These are phyloP conservation scores for Choiromyces venosus DNA, from an alignment of 495 filamentous ascomycete genomes.

Conservation along the genomic window DNA sequence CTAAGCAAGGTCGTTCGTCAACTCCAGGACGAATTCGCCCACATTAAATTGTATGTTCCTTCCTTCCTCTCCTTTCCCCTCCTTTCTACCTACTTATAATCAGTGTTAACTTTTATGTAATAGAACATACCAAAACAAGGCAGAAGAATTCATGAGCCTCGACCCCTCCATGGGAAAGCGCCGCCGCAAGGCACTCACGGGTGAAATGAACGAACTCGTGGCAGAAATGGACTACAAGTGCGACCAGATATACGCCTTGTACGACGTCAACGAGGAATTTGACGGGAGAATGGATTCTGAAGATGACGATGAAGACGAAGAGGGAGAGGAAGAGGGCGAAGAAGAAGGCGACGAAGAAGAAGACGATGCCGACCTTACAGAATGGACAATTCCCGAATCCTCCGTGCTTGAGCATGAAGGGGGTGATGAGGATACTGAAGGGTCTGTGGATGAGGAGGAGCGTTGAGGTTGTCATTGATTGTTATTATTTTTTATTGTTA, in stretches of 20 bases:
- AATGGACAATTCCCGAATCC: conserved; percentile 35
- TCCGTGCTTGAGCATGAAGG: neutral
- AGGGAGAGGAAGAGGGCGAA: neutral
- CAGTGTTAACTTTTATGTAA: neutral
- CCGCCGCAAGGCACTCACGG: conserved; percentile 59
- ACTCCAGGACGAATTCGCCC: conserved; percentile 74
- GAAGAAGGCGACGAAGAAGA: conserved; percentile 15
- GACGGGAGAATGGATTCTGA: conserved; percentile 14
- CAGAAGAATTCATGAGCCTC: conserved; percentile 49
- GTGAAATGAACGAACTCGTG: conserved; percentile 59
- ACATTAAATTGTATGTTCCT: conserved; percentile 63
- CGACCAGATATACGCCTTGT: conserved; percentile 82
- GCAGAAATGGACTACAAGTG: conserved; percentile 67
- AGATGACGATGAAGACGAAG: conserved; percentile 9
- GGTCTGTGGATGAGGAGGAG: conserved; percentile 12
- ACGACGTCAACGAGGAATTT: conserved; percentile 75
- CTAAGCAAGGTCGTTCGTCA: conserved; percentile 40
- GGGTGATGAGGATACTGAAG: conserved; percentile 22
- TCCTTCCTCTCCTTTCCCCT: conserved; percentile 32
- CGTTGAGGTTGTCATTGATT: neutral
- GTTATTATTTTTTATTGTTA: conserved; percentile 2
- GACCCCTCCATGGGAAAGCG: conserved; percentile 65
- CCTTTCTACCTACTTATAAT: neutral
- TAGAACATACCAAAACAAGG: conserved; percentile 38
- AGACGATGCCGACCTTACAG: conserved; percentile 30